Evolutionary conservation across 1,284 basidiomycete species (phyloP).

Genomic region (Mycocalia duriaeana): DNA sequence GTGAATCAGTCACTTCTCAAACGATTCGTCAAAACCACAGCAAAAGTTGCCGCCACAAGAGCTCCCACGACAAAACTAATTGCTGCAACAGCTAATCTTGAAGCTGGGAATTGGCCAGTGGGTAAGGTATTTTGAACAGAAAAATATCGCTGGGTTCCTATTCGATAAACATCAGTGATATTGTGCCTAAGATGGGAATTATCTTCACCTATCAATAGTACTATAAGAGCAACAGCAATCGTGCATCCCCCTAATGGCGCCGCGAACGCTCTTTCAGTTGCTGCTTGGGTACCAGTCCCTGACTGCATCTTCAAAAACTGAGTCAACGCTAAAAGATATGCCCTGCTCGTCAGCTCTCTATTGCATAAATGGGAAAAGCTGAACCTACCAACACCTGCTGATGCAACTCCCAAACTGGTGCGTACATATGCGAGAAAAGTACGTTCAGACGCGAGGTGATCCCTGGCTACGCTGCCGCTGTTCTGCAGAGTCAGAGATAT

Average conservation of each 20-base stretch:
- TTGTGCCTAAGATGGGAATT: neutral
- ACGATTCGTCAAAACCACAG: conserved; percentile 17
- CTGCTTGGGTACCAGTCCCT: no score
- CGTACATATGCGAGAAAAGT: conserved; percentile 38
- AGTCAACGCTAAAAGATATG: conserved; percentile 33
- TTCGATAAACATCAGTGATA: neutral
- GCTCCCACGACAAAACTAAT: conserved; percentile 34
- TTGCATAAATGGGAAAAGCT: neutral
- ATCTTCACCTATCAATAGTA: conserved; percentile 35
- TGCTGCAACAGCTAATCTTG: conserved; percentile 27
- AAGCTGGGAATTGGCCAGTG: conserved; percentile 45
- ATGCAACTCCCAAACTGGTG: conserved; percentile 33
- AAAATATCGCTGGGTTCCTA: conserved; percentile 47
- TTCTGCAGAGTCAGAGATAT: conserved; percentile 20
- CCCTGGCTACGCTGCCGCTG: conserved; percentile 33
- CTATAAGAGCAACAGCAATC: conserved; percentile 37
- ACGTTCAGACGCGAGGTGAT: conserved; percentile 38
- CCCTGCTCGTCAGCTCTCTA: neutral
- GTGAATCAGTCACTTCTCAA: neutral
- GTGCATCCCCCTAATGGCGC: conserved; percentile 41
- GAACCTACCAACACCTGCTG: conserved; percentile 38
- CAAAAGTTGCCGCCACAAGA: conserved; percentile 42
- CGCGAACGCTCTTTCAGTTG: no score
- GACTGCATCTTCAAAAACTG: conserved; percentile 40
- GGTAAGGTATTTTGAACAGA: conserved; percentile 43